Evolutionary conservation across 495 filamentous ascomycete genomes (phyloP).

Genomic region (Hypoxylon cercidicola): DNA sequence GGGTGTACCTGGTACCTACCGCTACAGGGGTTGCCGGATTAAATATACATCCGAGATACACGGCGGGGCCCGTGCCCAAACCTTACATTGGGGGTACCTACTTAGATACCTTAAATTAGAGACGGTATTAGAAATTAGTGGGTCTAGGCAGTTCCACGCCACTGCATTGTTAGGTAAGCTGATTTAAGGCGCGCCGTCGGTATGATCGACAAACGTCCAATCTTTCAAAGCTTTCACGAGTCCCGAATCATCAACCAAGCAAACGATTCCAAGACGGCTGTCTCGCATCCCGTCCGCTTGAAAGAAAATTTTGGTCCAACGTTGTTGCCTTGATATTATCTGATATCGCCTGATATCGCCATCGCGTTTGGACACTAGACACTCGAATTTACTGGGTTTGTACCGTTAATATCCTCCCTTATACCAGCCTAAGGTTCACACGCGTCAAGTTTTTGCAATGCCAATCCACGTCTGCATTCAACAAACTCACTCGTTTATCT

Average conservation of each 20-base stretch:
- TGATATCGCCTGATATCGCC: neutral
- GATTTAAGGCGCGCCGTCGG: neutral
- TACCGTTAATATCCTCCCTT: conserved; percentile 1
- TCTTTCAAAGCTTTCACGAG: conserved; percentile 7
- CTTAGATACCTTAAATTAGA: too few species aligned
- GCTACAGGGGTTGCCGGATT: neutral
- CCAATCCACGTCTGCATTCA: conserved; percentile 12
- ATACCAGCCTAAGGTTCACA: conserved; percentile 13
- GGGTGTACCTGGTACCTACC: neutral
- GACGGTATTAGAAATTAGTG: too few species aligned
- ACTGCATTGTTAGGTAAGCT: too few species aligned
- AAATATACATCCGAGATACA: neutral
- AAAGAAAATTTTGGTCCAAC: conserved; percentile 25
- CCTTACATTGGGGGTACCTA: too few species aligned
- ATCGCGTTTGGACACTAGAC: neutral
- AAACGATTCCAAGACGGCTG: conserved; percentile 10
- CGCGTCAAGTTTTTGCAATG: conserved; percentile 31
- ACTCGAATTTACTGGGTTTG: neutral
- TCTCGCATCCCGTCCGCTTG: conserved; percentile 16
- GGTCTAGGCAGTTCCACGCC: too few species aligned
- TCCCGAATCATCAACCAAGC: neutral
- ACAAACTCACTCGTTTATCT: conserved; percentile 9
- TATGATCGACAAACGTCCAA: conserved; percentile 14
- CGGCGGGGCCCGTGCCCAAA: too few species aligned
- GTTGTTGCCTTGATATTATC: conserved; percentile 10